These are phyloP conservation scores for Coemansia sp. DNA, from an alignment of 192 early-diverging fungal genomes.

Conservation along the genomic window DNA sequence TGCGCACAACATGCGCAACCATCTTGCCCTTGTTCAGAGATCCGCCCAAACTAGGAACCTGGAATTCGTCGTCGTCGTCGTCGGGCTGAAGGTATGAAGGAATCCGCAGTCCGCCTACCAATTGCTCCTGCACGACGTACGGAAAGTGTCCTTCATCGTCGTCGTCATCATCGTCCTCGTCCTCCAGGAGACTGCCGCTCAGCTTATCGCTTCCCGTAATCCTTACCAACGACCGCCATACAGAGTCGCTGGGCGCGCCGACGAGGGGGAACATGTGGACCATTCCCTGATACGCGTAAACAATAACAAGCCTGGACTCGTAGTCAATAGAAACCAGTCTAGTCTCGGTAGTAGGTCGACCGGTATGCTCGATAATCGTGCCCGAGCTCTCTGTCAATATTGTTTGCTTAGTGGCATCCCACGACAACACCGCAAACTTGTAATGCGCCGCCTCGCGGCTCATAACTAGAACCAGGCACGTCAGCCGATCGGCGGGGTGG, in stretches of 20 bases:
- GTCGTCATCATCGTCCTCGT: background rate
- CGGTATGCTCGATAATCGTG: conserved; percentile 58
- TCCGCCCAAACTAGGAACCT: background rate
- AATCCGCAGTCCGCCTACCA: conserved; percentile 11
- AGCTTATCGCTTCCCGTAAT: background rate
- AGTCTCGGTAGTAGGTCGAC: conserved; percentile 54
- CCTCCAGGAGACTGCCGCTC: background rate
- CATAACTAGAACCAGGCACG: conserved; percentile 63
- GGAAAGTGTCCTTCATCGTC: conserved; percentile 9
- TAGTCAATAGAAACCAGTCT: conserved; percentile 62
- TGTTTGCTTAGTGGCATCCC: conserved; percentile 48
- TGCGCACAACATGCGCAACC: conserved; percentile 16
- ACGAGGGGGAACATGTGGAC: conserved; percentile 64
- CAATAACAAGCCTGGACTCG: conserved; percentile 51
- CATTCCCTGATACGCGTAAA: conserved; percentile 67
- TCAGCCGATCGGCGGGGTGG: conserved; percentile 39
- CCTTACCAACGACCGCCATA: conserved; percentile 11
- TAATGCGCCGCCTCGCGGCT: conserved; percentile 55
- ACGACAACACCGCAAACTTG: conserved; percentile 71
- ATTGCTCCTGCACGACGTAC: conserved; percentile 23
- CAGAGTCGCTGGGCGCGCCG: background rate
- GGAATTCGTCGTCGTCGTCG: background rate
- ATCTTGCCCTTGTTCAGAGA: conserved; percentile 39
- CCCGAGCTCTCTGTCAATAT: conserved; percentile 68
- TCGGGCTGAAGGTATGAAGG: conserved; percentile 18